phyloP scores from a whole-genome alignment of 164 flowering plant species.

The Chimonanthus salicifolius region DNA sequence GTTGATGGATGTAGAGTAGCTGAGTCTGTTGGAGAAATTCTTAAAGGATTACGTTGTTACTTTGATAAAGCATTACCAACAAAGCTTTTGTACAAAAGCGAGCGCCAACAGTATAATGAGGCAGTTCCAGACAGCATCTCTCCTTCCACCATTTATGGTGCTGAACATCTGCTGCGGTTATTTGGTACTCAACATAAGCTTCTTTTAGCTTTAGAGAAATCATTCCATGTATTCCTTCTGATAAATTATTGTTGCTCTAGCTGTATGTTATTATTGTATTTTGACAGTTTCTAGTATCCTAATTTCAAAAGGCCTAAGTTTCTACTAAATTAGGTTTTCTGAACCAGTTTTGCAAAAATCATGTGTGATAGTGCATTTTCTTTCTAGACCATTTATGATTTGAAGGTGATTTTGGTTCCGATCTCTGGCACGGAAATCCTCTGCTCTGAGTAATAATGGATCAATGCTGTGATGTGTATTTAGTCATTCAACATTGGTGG shows the following conservation, averaged over 20 bases:
- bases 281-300: background rate
- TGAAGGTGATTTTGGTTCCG: background rate
- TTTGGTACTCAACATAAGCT: slow-evolving; percentile 51
- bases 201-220: background rate
- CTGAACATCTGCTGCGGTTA: slow-evolving; percentile 87
- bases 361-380: no score
- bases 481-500: no score
- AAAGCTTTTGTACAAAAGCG: slow-evolving; percentile 73
- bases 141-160: slow-evolving; percentile 84
- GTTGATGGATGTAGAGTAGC: slow-evolving; percentile 36
- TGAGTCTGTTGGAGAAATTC: slow-evolving; percentile 54
- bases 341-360: no score
- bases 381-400: no score
- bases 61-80: slow-evolving; percentile 78
- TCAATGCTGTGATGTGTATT: no score
- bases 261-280: background rate
- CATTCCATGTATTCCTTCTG: background rate
- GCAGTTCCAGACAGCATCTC: slow-evolving; percentile 33
- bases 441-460: background rate
- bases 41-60: slow-evolving; percentile 62
- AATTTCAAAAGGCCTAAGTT: no score
- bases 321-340: no score
- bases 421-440: background rate
- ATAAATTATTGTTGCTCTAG: background rate
- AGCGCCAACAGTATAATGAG: slow-evolving; percentile 68